A percentile compares a stretch with the other conserved stretches of the same genome.
Conservation (phyloP, 441 rosid genomes). For the Euphorbia schlechtendalii region DNA sequence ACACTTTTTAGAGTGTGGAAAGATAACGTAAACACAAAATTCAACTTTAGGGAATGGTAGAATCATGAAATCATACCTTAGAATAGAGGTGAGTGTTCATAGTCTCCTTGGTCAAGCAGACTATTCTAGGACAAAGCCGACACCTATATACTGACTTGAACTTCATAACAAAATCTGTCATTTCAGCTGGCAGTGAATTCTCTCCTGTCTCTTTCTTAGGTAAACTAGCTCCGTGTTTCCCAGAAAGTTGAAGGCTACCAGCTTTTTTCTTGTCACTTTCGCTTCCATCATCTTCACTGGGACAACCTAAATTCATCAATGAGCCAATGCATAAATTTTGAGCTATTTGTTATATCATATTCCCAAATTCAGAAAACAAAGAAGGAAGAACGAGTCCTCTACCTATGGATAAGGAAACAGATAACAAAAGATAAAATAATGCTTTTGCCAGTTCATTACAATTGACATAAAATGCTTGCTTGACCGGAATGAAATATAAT, state of each 20-base stretch:
- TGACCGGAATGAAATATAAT: background rate
- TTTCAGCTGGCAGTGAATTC: conserved; percentile 32
- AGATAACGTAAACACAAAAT: background rate
- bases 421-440: background rate
- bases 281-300: conserved; percentile 41
- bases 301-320: conserved; percentile 23
- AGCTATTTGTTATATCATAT: background rate
- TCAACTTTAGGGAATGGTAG: background rate
- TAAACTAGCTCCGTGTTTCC: conserved; percentile 10
- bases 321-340: background rate
- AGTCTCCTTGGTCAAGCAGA: conserved; percentile 61
- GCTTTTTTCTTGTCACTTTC: conserved; percentile 23
- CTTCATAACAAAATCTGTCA: conserved; percentile 51
- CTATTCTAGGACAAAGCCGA: conserved; percentile 58
- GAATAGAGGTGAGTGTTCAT: conserved; percentile 63
- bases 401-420: conserved; percentile 1
- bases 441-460: no score
- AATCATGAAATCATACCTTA: conserved; percentile 43
- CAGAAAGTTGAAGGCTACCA: conserved; percentile 16
- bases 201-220: conserved; percentile 19
- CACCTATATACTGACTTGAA: conserved; percentile 72
- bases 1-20: background rate
- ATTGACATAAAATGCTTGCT: background rate
- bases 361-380: background rate
- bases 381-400: background rate